Percentiles rank a stretch among this genome's conserved stretches.
Conservation (phyloP, 768 basidiomycete genomes). For the Tulasnella sp. region DNA sequence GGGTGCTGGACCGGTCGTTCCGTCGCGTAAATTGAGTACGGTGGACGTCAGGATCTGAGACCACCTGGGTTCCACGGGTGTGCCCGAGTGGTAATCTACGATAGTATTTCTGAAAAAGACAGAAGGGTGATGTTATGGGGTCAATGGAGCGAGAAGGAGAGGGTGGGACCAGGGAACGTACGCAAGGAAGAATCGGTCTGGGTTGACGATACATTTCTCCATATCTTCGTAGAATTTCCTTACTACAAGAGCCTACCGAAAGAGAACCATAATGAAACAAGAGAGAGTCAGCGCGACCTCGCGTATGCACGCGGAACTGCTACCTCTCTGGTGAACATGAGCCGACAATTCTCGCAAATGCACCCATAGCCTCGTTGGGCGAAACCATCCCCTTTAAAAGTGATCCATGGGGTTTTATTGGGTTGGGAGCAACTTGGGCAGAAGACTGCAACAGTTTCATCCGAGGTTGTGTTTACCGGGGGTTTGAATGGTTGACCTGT, state of each 20-base stretch:
- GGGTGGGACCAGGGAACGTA: neutral
- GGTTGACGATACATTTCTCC: slow-evolving; percentile 9
- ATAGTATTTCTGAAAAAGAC: neutral
- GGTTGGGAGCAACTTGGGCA: neutral
- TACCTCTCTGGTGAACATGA: slow-evolving; percentile 18
- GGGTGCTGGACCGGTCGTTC: neutral
- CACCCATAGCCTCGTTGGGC: slow-evolving; percentile 23
- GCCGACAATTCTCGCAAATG: neutral
- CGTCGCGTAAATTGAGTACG: neutral
- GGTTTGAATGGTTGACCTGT: slow-evolving; percentile 20
- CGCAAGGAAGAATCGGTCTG: slow-evolving; percentile 13
- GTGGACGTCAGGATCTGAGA: neutral
- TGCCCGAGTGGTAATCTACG: slow-evolving; percentile 3
- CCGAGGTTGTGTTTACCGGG: neutral
- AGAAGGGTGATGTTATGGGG: neutral
- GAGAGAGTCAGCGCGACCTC: neutral
- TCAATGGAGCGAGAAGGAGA: too few species aligned
- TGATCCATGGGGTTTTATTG: slow-evolving; percentile 19
- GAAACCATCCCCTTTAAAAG: slow-evolving; percentile 19
- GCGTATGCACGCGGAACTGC: too few species aligned
- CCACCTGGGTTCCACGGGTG: neutral
- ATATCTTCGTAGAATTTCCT: slow-evolving; percentile 21
- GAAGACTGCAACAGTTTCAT: neutral
- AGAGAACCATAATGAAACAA: too few species aligned
- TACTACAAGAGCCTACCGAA: slow-evolving; percentile 9